Percentiles rank a stretch among this genome's conserved stretches.
phyloP scores from a whole-genome alignment of 352 stramenopile genomes.

The Phytophthora sp. region DNA sequence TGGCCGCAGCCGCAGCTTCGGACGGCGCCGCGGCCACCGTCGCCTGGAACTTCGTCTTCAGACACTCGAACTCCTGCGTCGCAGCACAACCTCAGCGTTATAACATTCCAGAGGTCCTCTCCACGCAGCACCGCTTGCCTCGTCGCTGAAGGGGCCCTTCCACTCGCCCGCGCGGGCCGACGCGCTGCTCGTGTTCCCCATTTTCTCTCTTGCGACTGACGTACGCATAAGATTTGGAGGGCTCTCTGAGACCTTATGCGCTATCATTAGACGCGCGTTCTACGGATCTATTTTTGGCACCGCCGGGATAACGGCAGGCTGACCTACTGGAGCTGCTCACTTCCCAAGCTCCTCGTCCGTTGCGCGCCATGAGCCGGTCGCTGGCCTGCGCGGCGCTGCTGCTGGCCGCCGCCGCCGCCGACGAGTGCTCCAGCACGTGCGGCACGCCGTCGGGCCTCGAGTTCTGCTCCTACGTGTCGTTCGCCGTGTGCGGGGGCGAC shows the following conservation, averaged over 20 bases:
- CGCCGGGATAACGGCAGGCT: not conserved
- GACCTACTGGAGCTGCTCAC: slow-evolving; percentile 9
- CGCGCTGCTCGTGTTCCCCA: slow-evolving; percentile 48
- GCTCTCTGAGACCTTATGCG: not conserved
- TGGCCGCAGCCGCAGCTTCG: slow-evolving; percentile 25
- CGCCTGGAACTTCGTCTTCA: slow-evolving; percentile 55
- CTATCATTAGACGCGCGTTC: too few species aligned
- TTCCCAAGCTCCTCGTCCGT: slow-evolving; percentile 19
- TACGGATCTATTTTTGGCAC: slow-evolving; percentile 9
- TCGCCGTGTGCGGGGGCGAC: slow-evolving; percentile 65
- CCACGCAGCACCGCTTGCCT: slow-evolving; percentile 32
- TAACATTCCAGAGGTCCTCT: not conserved
- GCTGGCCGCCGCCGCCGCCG: slow-evolving; percentile 10
- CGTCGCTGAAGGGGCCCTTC: slow-evolving; percentile 86
- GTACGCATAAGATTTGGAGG: not conserved
- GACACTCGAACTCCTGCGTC: slow-evolving; percentile 69
- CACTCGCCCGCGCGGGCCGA: slow-evolving; percentile 37
- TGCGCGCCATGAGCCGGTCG: slow-evolving; percentile 3
- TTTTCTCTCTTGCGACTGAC: slow-evolving; percentile 21
- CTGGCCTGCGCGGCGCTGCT: slow-evolving; percentile 19
- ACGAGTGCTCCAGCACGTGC: slow-evolving; percentile 79
- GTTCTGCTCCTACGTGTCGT: slow-evolving; percentile 86
- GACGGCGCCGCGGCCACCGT: slow-evolving; percentile 27
- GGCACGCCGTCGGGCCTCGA: slow-evolving; percentile 70
- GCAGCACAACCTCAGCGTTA: not conserved